Conservation (phyloP, 345 rosid species). For the Eucalyptus camaldulensis region DNA sequence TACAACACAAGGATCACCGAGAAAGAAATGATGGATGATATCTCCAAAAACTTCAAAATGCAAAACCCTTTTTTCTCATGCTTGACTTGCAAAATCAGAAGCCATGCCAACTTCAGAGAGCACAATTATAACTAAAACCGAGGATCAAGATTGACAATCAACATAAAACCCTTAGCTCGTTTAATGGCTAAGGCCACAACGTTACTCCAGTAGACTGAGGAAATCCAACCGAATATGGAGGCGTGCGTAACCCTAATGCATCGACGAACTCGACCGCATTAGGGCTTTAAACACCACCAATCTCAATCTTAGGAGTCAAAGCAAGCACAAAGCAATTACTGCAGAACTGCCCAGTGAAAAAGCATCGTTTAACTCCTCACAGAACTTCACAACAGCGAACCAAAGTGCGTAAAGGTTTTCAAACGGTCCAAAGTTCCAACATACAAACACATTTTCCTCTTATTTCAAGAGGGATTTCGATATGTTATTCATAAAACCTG, state of each 20-base stretch:
- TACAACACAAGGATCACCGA: background rate
- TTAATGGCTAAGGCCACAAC: background rate
- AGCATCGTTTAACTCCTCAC: background rate
- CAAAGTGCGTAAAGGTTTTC: background rate
- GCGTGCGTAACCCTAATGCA: slow-evolving; percentile 22
- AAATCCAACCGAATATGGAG: background rate
- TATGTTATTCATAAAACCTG: background rate
- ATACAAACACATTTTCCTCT: background rate
- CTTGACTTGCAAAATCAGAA: background rate
- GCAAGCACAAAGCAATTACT: background rate
- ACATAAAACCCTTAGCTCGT: background rate
- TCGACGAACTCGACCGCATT: background rate
- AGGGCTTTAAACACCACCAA: slow-evolving; percentile 32
- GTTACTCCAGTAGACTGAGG: background rate
- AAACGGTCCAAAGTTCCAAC: background rate
- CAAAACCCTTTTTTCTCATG: background rate
- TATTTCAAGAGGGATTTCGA: background rate
- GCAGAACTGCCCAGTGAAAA: background rate
- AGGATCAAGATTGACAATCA: background rate
- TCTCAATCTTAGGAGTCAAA: background rate
- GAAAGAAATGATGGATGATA: background rate
- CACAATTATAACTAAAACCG: background rate
- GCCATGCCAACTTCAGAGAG: background rate
- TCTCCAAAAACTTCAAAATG: background rate
- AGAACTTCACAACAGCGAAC: background rate